Percentiles rank a stretch among this genome's conserved stretches.
phyloP scores from a whole-genome alignment of 345 rosid genomes.

The Citropsis articulata region DNA sequence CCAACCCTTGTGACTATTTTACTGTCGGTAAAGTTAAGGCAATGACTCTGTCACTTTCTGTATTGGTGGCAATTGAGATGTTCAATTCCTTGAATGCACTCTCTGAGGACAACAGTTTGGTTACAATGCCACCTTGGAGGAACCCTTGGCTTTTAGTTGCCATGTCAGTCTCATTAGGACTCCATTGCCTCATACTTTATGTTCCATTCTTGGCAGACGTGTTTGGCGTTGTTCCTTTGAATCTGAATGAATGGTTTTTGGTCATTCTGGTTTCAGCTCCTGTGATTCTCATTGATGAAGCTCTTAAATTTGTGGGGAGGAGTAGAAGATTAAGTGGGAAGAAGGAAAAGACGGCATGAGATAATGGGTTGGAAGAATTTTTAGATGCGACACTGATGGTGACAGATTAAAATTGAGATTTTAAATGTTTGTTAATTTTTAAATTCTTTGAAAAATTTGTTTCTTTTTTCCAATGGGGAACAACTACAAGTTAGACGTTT shows the following conservation, averaged over 20 bases:
- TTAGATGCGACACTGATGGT: neutral
- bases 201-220: conserved; percentile 74
- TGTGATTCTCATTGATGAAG: conserved; percentile 77
- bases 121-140: conserved; percentile 86
- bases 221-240: conserved; percentile 79
- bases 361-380: neutral
- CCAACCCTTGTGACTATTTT: conserved; percentile 85
- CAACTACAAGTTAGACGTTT: neutral
- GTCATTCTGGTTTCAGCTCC: conserved; percentile 79
- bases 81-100: conserved; percentile 87
- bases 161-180: conserved; percentile 76
- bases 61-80: conserved; percentile 88
- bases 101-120: conserved; percentile 80
- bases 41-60: conserved; percentile 84
- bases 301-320: conserved; percentile 65
- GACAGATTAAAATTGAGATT: conserved; percentile 2
- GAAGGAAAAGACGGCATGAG: conserved; percentile 47
- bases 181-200: conserved; percentile 80
- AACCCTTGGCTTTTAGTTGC: conserved; percentile 93
- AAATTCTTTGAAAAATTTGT: conserved; percentile 16
- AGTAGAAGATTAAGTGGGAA: conserved; percentile 30
- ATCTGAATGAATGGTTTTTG: conserved; percentile 67
- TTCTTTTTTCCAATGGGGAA: neutral
- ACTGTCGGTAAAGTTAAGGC: conserved; percentile 80
- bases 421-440: conserved; percentile 2